Percentiles rank a stretch among this genome's conserved stretches.
Evolutionary conservation across 257 asterid species (phyloP).

Genomic region (Solanum sejunctum): DNA sequence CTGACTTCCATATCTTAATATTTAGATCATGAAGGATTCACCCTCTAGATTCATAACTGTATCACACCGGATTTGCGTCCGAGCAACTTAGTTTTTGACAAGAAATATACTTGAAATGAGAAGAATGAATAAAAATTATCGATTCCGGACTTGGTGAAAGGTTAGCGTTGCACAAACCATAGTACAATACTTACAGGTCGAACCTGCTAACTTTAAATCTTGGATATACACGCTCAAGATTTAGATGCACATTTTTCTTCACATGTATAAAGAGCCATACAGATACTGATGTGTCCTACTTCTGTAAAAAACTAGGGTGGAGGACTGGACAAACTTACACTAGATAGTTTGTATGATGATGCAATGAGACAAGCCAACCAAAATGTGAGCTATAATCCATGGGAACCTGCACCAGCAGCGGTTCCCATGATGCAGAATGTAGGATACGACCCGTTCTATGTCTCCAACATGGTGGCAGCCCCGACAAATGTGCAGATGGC

Average conservation of each 20-base stretch:
- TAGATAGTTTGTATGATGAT: constrained; percentile 89
- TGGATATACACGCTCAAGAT: not conserved
- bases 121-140: not conserved
- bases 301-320: constrained; percentile 46
- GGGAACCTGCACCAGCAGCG: constrained; percentile 56
- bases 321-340: constrained; percentile 77
- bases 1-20: not conserved
- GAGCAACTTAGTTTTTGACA: not conserved
- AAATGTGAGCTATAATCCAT: constrained; percentile 69
- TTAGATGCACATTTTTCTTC: not conserved
- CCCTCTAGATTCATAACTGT: not conserved
- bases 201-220: not conserved
- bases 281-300: not conserved
- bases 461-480: constrained; percentile 46
- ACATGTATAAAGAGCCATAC: not conserved
- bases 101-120: not conserved
- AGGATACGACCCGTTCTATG: constrained; percentile 64
- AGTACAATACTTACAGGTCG: not conserved
- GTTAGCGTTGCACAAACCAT: not conserved
- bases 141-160: not conserved
- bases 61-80: not conserved
- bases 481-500: constrained; percentile 70
- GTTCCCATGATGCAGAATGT: constrained; percentile 28
- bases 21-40: not conserved
- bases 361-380: constrained; percentile 82